Percentiles rank a stretch among this genome's conserved stretches.
Evolutionary conservation across 371 early-diverging fungal species (phyloP).

Genomic region (Coemansia sp.): DNA sequence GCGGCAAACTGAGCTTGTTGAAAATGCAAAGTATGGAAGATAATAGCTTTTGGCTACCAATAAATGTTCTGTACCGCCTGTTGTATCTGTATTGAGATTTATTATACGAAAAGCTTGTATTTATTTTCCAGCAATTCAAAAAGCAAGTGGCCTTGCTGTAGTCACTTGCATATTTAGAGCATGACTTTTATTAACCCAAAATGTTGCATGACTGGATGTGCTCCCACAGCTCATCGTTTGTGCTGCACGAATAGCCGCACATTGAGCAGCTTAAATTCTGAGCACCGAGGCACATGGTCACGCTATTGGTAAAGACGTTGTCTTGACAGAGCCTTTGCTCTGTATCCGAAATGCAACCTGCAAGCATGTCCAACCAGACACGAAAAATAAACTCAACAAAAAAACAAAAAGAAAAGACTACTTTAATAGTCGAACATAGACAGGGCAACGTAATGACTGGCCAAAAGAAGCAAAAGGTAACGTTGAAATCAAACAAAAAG

Average conservation of each 20-base stretch:
- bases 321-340: not conserved
- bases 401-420: not conserved
- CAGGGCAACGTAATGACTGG: too few relatives aligned
- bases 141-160: not conserved
- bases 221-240: constrained; percentile 47
- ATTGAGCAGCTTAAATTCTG: constrained; percentile 31
- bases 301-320: not conserved
- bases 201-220: constrained; percentile 46
- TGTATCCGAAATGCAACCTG: not conserved
- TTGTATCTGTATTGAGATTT: not conserved
- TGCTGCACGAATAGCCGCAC: constrained; percentile 37
- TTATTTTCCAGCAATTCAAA: not conserved
- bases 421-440: not conserved
- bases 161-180: not conserved
- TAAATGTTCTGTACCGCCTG: not conserved
- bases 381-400: not conserved
- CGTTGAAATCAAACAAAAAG: too few relatives aligned
- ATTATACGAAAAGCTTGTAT: not conserved
- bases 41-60: not conserved
- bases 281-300: not conserved
- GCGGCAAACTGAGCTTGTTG: constrained; percentile 11
- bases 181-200: constrained; percentile 11
- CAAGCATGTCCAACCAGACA: not conserved
- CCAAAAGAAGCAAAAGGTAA: too few relatives aligned
- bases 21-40: constrained; percentile 10